Evolutionary conservation across 768 basidiomycete genomes (phyloP).

Genomic region (Lentinula guzmanii): DNA sequence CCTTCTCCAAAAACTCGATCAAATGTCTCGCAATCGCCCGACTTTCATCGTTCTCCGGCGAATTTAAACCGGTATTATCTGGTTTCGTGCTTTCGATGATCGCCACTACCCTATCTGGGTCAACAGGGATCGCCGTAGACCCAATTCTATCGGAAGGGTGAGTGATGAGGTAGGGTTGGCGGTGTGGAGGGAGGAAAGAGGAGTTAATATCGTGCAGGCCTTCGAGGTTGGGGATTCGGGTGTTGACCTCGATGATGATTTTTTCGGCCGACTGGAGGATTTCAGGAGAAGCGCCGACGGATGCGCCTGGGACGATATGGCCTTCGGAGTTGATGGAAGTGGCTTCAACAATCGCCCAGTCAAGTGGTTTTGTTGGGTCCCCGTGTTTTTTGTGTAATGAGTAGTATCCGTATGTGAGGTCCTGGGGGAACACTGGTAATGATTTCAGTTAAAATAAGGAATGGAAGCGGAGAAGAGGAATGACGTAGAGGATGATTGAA

Average conservation of each 20-base stretch:
- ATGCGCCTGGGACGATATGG: constrained; percentile 39
- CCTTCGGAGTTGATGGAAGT: constrained; percentile 44
- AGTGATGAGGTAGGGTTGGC: constrained; percentile 38
- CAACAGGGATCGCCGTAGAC: constrained; percentile 35
- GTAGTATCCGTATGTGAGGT: constrained; percentile 43
- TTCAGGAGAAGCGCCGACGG: constrained; percentile 42
- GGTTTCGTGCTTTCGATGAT: constrained; percentile 34
- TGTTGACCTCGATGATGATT: constrained; percentile 47
- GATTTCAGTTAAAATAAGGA: not conserved
- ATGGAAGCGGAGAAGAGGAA: not conserved
- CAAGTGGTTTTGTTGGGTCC: constrained; percentile 35
- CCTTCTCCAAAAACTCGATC: constrained; percentile 36
- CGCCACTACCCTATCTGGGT: constrained; percentile 43
- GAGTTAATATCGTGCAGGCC: constrained; percentile 45
- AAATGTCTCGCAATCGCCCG: constrained; percentile 37
- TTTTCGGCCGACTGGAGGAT: constrained; percentile 42
- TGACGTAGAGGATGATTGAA: not conserved
- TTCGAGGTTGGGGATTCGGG: constrained; percentile 36
- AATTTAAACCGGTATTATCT: constrained; percentile 39
- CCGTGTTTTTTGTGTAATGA: constrained; percentile 36
- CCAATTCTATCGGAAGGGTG: constrained; percentile 41
- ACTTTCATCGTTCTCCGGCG: constrained; percentile 37
- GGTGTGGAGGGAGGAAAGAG: constrained; percentile 34
- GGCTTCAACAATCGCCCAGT: constrained; percentile 47
- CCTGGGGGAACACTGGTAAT: constrained; percentile 40